These are phyloP conservation scores for Haplographium delicatum DNA, from an alignment of 495 filamentous ascomycete genomes.

Conservation along the genomic window DNA sequence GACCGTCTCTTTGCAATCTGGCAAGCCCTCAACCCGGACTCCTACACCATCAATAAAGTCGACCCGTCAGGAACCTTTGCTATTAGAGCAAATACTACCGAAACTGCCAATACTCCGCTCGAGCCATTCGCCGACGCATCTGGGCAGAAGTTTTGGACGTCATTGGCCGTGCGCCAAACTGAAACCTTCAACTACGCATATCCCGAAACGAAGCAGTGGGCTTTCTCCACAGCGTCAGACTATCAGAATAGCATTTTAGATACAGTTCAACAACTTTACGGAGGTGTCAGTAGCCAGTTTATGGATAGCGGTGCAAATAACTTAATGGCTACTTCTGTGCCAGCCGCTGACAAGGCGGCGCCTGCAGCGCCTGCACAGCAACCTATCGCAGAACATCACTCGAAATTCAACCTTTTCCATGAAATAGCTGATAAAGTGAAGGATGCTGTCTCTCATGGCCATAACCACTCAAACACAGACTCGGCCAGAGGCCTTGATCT, in stretches of 20 bases:
- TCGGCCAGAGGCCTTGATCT: constrained; percentile 13
- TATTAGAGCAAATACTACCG: constrained; percentile 34
- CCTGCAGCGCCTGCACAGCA: background rate
- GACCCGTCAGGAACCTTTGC: constrained; percentile 48
- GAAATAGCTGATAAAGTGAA: constrained; percentile 5
- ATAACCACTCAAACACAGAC: background rate
- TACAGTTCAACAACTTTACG: constrained; percentile 17
- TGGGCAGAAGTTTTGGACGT: constrained; percentile 37
- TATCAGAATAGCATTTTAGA: constrained; percentile 13
- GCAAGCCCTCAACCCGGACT: constrained; percentile 60
- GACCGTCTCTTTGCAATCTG: constrained; percentile 70
- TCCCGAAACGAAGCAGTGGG: constrained; percentile 39
- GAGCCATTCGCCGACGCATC: constrained; percentile 37
- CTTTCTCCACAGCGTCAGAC: constrained; percentile 4
- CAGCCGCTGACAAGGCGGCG: background rate
- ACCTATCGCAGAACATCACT: background rate
- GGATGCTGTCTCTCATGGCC: background rate
- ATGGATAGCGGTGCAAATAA: background rate
- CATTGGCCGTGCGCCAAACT: constrained; percentile 11
- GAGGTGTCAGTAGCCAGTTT: constrained; percentile 11
- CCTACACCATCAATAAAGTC: constrained; percentile 44
- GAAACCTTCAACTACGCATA: constrained; percentile 57
- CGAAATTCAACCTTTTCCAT: constrained; percentile 2
- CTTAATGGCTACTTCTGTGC: background rate
- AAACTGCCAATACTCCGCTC: constrained; percentile 35